A percentile compares a stretch with the other conserved stretches of the same genome.
phyloP scores from a whole-genome alignment of 495 filamentous ascomycete species.

The Acidiella bohemica region DNA sequence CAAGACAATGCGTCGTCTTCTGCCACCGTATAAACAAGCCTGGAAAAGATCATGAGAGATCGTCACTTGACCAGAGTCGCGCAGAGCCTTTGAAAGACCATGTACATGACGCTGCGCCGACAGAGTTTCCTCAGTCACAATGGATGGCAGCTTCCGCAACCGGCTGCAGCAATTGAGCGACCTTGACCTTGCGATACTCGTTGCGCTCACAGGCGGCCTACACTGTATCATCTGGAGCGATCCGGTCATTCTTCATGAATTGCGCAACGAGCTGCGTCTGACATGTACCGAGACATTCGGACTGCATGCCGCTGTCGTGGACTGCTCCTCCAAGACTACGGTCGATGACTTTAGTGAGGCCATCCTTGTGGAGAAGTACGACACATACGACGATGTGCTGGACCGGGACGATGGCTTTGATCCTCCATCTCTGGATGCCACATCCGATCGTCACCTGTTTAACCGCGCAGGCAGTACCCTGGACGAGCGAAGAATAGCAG shows the following conservation, averaged over 20 bases:
- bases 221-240: constrained; percentile 80
- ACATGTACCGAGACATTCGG: constrained; percentile 58
- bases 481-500: constrained; percentile 45
- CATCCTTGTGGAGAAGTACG: constrained; percentile 39
- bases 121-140: neutral
- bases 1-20: no score
- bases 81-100: no score
- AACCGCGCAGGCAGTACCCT: constrained; percentile 22
- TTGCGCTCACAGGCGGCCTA: constrained; percentile 64
- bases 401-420: neutral
- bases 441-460: constrained; percentile 13
- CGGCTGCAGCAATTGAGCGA: constrained; percentile 67
- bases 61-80: no score
- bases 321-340: constrained; percentile 57
- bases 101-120: no score
- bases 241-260: constrained; percentile 33
- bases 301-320: constrained; percentile 50
- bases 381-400: neutral
- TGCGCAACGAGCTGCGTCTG: constrained; percentile 27
- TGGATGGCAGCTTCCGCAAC: constrained; percentile 21
- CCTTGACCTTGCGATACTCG: constrained; percentile 71
- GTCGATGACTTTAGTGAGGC: constrained; percentile 66
- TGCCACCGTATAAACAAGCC: no score
- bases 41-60: no score
- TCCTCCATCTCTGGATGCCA: neutral